A percentile compares a stretch with the other conserved stretches of the same genome.
Conservation (phyloP, 345 rosid genomes). For the Rhizophora mangle region DNA sequence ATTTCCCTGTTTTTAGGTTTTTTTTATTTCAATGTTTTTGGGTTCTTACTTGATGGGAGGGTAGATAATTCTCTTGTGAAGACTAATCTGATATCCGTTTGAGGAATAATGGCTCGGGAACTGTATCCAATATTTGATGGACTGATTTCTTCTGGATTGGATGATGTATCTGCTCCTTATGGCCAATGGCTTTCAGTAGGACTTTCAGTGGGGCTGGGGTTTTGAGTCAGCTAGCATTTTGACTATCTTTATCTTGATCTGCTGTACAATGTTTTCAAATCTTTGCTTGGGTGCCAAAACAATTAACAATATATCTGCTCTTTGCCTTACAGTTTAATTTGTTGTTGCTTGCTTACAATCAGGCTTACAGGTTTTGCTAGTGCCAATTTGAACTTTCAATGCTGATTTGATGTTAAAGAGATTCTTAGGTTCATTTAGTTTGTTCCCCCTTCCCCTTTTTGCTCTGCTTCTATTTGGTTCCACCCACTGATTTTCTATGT, state of each 20-base stretch:
- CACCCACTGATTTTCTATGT: not conserved
- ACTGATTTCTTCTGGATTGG: not conserved
- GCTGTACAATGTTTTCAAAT: not conserved
- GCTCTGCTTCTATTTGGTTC: not conserved
- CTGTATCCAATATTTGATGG: not conserved
- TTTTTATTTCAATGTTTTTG: not conserved
- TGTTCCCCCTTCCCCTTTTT: not conserved
- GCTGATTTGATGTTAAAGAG: not conserved
- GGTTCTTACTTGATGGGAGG: constrained; percentile 3
- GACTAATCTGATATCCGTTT: constrained; percentile 5
- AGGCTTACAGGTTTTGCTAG: not conserved
- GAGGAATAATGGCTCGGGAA: not conserved
- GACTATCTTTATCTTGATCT: not conserved
- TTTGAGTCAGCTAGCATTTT: constrained; percentile 1
- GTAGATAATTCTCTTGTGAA: not conserved
- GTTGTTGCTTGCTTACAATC: constrained; percentile 1
- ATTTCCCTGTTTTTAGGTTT: not conserved
- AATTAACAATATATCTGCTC: not conserved
- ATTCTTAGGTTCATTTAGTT: not conserved
- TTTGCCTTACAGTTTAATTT: not conserved
- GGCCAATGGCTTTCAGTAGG: not conserved
- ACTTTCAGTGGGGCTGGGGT: not conserved
- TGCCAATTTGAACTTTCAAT: not conserved
- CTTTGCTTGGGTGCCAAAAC: not conserved
- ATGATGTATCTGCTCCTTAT: constrained; percentile 6